Conservation (phyloP, 345 rosid genomes). For the Citrus cavaleriei region DNA sequence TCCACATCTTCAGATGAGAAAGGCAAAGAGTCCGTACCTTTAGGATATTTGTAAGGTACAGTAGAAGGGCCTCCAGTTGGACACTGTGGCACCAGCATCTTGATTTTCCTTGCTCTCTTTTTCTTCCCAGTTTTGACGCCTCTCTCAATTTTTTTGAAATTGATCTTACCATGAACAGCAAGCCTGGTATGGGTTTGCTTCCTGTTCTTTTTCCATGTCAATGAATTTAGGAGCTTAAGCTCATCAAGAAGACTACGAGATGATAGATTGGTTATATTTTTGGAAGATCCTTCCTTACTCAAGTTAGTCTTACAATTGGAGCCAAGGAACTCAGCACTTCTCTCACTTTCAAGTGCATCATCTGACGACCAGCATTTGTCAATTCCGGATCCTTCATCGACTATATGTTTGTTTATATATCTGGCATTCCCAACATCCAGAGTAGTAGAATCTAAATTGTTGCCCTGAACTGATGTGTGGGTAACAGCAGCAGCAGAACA, state of each 20-base stretch:
- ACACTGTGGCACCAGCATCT: conserved; percentile 17
- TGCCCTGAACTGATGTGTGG: conserved; percentile 33
- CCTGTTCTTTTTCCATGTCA: conserved; percentile 40
- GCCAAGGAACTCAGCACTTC: conserved; percentile 32
- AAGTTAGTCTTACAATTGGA: conserved; percentile 15
- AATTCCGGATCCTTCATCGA: conserved; percentile 47
- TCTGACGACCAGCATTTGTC: conserved; percentile 53
- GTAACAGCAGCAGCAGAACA: conserved; percentile 40
- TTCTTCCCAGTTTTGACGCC: conserved; percentile 33
- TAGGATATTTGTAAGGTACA: not conserved
- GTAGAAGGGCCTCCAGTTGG: conserved; percentile 5
- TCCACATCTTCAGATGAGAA: conserved; percentile 21
- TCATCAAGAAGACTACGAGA: conserved; percentile 50
- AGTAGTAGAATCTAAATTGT: conserved; percentile 28
- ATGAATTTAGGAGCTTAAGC: conserved; percentile 44
- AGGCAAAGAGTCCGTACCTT: conserved; percentile 4
- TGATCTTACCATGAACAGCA: conserved; percentile 21
- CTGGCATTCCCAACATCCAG: conserved; percentile 24
- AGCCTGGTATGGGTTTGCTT: conserved; percentile 13
- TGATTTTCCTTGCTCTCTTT: conserved; percentile 23
- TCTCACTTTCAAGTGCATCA: conserved; percentile 42
- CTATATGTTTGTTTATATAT: conserved; percentile 20
- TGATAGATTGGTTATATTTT: conserved; percentile 17
- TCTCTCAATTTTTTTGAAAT: conserved; percentile 14
- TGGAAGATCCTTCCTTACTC: conserved; percentile 13